A percentile compares a stretch with the other conserved stretches of the same genome.
Evolutionary conservation across 495 filamentous ascomycete species (phyloP).

Genomic region (Tuber magnatum): DNA sequence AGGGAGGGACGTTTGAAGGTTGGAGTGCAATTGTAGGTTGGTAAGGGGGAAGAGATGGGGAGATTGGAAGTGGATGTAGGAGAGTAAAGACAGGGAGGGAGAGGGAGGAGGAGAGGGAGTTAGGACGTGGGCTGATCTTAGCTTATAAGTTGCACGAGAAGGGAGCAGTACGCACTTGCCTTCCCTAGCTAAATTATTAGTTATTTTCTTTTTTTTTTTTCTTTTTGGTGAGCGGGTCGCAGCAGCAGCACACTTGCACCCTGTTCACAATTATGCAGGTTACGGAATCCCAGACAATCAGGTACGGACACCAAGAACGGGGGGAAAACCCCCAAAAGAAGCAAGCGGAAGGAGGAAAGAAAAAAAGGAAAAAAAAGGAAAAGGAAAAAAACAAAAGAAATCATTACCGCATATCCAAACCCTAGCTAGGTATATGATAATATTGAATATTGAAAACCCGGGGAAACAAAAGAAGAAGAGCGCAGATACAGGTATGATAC

Average conservation of each 20-base stretch:
- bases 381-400: neutral
- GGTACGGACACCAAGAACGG: neutral
- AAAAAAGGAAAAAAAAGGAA: neutral
- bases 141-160: neutral
- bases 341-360: conserved; percentile 14
- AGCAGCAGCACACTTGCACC: neutral
- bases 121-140: neutral
- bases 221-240: neutral
- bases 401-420: neutral
- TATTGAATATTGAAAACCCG: neutral
- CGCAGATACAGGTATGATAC: neutral
- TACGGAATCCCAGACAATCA: neutral
- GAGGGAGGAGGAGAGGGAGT: neutral
- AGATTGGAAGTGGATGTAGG: conserved; percentile 10
- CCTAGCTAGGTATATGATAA: neutral
- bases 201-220: neutral
- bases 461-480: neutral
- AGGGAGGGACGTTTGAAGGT: neutral
- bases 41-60: conserved; percentile 12
- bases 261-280: neutral
- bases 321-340: conserved; percentile 3
- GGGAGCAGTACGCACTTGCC: neutral
- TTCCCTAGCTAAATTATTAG: neutral
- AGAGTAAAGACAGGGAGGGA: neutral
- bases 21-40: neutral